These are phyloP conservation scores for Phoenix roebelenii DNA, from an alignment of 176 grass and related monocot species.

Conservation along the genomic window DNA sequence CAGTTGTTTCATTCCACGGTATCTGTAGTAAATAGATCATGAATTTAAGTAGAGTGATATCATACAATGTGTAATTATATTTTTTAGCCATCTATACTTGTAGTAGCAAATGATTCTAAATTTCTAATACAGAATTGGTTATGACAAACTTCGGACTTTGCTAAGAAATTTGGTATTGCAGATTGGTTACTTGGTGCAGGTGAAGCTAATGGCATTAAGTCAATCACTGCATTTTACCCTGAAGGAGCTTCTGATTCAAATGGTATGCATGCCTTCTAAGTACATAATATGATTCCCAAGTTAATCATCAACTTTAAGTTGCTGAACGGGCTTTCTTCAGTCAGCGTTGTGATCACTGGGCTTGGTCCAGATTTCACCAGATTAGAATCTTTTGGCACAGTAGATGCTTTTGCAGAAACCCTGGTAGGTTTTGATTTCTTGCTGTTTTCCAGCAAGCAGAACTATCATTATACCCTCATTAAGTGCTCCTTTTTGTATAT, in stretches of 20 bases:
- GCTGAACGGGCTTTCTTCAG: slow-evolving; percentile 20
- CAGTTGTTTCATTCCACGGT: too few relatives aligned
- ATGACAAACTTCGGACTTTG: too few relatives aligned
- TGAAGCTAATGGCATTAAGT: slow-evolving; percentile 50
- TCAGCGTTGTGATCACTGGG: slow-evolving; percentile 81
- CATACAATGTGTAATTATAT: too few relatives aligned
- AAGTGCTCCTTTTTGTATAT: background rate
- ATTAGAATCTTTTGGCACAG: slow-evolving; percentile 74
- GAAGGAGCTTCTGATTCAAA: slow-evolving; percentile 50
- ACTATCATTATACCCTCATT: background rate
- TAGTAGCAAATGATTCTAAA: too few relatives aligned
- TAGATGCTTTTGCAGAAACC: slow-evolving; percentile 79
- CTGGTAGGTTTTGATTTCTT: slow-evolving; percentile 31
- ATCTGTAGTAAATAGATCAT: too few relatives aligned
- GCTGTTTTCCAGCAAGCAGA: too few relatives aligned
- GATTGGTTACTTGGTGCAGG: slow-evolving; percentile 66
- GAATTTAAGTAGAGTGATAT: too few relatives aligned
- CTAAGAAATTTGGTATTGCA: slow-evolving; percentile 12
- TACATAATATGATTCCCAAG: too few relatives aligned
- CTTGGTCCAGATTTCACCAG: slow-evolving; percentile 96
- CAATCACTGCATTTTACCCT: slow-evolving; percentile 79
- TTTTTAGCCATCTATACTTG: too few relatives aligned
- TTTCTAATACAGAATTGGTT: too few relatives aligned
- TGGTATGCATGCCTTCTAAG: slow-evolving; percentile 18
- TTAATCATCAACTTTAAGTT: too few relatives aligned